phyloP scores from a whole-genome alignment of 257 asterid genomes.

The Agastache rugosa region DNA sequence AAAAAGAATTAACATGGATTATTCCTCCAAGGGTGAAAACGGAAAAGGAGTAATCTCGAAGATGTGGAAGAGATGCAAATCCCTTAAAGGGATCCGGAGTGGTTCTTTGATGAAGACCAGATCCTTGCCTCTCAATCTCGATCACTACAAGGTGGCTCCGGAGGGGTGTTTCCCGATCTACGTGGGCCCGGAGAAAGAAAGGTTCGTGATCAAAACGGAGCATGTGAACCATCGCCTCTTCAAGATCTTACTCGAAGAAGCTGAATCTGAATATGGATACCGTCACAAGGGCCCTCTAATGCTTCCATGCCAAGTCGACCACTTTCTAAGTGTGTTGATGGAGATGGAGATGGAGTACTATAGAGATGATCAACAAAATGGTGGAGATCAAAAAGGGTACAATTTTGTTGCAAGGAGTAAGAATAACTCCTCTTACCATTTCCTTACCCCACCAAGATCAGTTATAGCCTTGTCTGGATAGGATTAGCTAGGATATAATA shows the following conservation, averaged over 20 bases:
- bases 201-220: slow-evolving; percentile 56
- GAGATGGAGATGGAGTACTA: slow-evolving; percentile 50
- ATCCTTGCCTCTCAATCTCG: slow-evolving; percentile 32
- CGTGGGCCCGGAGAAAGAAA: slow-evolving; percentile 55
- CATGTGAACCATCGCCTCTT: slow-evolving; percentile 65
- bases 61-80: slow-evolving; percentile 53
- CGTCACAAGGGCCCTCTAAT: slow-evolving; percentile 57
- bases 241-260: slow-evolving; percentile 62
- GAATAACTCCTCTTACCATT: not conserved
- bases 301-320: slow-evolving; percentile 63
- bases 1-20: not conserved
- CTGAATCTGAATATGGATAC: slow-evolving; percentile 67
- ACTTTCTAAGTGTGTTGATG: slow-evolving; percentile 46
- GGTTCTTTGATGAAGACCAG: slow-evolving; percentile 25
- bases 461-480: not conserved
- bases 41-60: slow-evolving; percentile 49
- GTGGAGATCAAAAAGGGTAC: not conserved
- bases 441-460: not conserved
- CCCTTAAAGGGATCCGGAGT: slow-evolving; percentile 39
- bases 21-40: slow-evolving; percentile 14
- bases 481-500: no score
- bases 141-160: slow-evolving; percentile 35
- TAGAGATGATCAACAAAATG: slow-evolving; percentile 13
- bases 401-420: not conserved
- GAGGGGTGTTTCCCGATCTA: slow-evolving; percentile 65